A percentile compares a stretch with the other conserved stretches of the same genome.
phyloP scores from a whole-genome alignment of 148 eudicot genomes.

The Nepenthes gracilis region DNA sequence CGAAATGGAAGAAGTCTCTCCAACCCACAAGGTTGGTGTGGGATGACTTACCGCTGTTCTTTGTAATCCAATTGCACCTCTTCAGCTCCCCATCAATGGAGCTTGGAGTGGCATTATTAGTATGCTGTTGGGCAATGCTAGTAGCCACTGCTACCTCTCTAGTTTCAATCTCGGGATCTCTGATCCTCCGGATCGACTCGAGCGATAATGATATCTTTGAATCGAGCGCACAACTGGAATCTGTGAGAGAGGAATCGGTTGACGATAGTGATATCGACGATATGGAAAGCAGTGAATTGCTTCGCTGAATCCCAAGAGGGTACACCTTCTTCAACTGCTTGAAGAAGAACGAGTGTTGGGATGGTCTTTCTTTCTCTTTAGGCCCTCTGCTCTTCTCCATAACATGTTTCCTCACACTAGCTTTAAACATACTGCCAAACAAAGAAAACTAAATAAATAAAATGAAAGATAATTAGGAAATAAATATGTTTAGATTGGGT shows the following conservation, averaged over 20 bases:
- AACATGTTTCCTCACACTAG: constrained; percentile 33
- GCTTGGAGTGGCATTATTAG: constrained; percentile 7
- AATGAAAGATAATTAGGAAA: constrained; percentile 5
- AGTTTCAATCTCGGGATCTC: constrained; percentile 16
- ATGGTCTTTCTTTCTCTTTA: constrained; percentile 40
- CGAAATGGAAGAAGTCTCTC: neutral
- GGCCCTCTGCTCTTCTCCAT: constrained; percentile 43
- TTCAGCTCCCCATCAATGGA: constrained; percentile 21
- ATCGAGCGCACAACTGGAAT: constrained; percentile 39
- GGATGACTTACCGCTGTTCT: constrained; percentile 53
- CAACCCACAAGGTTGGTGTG: neutral
- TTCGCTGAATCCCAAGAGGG: constrained; percentile 54
- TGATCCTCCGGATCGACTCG: constrained; percentile 34
- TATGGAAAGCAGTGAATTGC: constrained; percentile 58
- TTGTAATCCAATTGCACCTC: constrained; percentile 95
- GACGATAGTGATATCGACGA: constrained; percentile 55
- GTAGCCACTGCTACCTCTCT: constrained; percentile 17
- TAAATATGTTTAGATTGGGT: constrained; percentile 6
- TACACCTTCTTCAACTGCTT: constrained; percentile 71
- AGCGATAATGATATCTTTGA: constrained; percentile 59
- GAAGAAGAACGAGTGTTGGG: constrained; percentile 33
- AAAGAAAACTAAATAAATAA: neutral
- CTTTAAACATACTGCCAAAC: constrained; percentile 39
- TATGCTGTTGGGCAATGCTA: neutral
- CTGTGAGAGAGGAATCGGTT: constrained; percentile 51